Base-by-base conservation (phyloP, 139 green algal genomes). In the Mesostigma viride region DNA sequence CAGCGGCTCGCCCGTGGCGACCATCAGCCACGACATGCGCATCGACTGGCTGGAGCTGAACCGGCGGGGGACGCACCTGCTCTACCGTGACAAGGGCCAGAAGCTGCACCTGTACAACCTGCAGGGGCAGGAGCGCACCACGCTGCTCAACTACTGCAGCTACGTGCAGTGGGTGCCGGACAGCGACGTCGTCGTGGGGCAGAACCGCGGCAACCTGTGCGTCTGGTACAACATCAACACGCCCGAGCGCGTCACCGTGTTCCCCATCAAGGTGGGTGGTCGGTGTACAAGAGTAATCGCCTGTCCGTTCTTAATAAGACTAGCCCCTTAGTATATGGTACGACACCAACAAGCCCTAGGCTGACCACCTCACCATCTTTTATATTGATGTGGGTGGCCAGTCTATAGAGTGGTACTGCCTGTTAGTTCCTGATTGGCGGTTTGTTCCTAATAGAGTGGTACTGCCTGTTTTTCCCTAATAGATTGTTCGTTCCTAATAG, bases 11-110 rank as follows among this genome's bases (percentile, higher is more conserved):
- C 17, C 27, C 35, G 64, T 86, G 34, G 85, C 78, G 1, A 87
- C 78, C 27, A 70, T 93, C 58, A 82, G 73, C 68, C 85, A 94
- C 63, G 82, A 85, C 56, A 72, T 64, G 26, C 72, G 68, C 36
- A 78, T 91, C 31, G 84, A 89, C 65, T 92, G 81, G 84, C 78
- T 90, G 74, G 87, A 94, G 80, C 76, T 94, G 1, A 92, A 91
- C 74, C 61, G 69, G 40, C 76, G 81, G 27, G 87, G 75, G 27
- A 87, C 82, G 20, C 86, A 94, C 75, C 68, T 94, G 59, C 75
- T 94, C 58, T 94, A 90, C 77, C 77, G 86, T 2, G 86, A 94
- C 82, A 92, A 91, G 73, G 82, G 82, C 51, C 79, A 80, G 30
- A 76, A 86, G 62, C 76, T 94, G 65, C 78, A 87, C 70, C 69